Evolutionary conservation across 805 yeast species (phyloP), one percentile per base, ranked within the genome.

Genomic region (Cyberlindnera euphorbiae): DNA sequence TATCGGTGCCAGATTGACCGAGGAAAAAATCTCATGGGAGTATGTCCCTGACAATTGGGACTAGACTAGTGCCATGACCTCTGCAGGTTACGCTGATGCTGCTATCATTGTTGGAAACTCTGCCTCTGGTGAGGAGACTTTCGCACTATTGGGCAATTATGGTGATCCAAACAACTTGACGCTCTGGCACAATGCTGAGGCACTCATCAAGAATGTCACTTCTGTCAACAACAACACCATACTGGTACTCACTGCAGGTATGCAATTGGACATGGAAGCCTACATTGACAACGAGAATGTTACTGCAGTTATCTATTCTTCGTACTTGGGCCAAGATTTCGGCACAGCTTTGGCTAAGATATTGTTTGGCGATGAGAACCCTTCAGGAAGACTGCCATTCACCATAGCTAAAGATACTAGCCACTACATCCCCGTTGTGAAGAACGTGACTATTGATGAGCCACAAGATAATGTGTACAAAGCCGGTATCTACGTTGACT

Each of bases 381-480:
- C 82, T 8, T 70, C 78, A 10, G 82, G 82, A 9, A 66, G 66
- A 38, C 61, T 77, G 26, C 81, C 82, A 4, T 75, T 75, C 49
- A 74, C 82, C 8, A 64, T 77, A 38, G 79, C 82, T 17, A 70
- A 63, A 45, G 64, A 70, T 42, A 59, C 58, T 34, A 44, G 38
- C 36, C 75, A 51, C 49, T 66, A 75, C 44, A 67, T 68, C 14
- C 71, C 74, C 18, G 49, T 71, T 7, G 45, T 69, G 25, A 62
- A 59, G 28, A 59, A 53, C 25, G 49, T 56, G 11, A 46, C 51
- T 6, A 38, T 41, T 14, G 42, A 56, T 31, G 60, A 60, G 11
- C 37, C 40, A 22, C 59, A 62, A 15, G 60, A 60, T 35, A 56
- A 50, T 38, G 52, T 50, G 28, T 32, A 37, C 39, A 26, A 44